A percentile compares a stretch with the other conserved stretches of the same genome.
These are phyloP conservation scores for Curvularia verruculosa DNA, from an alignment of 2,329 filamentous ascomycete genomes.

Conservation along the genomic window DNA sequence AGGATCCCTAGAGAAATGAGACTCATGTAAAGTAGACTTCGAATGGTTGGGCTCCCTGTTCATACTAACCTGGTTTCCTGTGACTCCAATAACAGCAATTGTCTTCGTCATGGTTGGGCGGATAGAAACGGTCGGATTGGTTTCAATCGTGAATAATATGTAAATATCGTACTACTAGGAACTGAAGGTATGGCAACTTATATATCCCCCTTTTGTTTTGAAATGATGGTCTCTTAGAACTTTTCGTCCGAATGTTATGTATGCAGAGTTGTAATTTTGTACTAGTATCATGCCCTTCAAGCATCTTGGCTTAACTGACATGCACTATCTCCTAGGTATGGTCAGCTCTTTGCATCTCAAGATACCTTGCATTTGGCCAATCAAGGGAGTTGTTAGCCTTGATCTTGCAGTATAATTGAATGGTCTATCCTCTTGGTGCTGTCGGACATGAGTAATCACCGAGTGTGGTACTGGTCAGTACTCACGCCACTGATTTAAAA, in stretches of 20 bases:
- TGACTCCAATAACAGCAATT: slow-evolving; percentile 11
- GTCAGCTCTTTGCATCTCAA: neutral
- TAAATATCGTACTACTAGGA: neutral
- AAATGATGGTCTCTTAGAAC: neutral
- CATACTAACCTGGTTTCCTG: neutral
- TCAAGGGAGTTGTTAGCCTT: neutral
- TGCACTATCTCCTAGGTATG: neutral
- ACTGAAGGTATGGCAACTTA: neutral
- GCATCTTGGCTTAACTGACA: neutral
- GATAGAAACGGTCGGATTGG: neutral
- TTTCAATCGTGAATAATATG: neutral
- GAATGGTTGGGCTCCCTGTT: neutral
- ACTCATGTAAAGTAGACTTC: neutral
- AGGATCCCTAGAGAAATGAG: neutral
- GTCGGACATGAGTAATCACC: neutral
- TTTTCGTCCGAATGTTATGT: neutral
- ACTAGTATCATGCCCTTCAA: neutral
- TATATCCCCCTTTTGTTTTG: neutral
- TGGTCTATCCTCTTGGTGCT: neutral
- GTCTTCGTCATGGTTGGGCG: slow-evolving; percentile 17
- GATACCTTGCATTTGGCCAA: neutral
- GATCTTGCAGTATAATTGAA: neutral
- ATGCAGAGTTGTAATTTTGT: neutral
- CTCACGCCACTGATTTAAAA: neutral
- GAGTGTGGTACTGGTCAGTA: neutral